Conservation (phyloP, 1,284 basidiomycete genomes). For the Gastroboletus turbinatus region DNA sequence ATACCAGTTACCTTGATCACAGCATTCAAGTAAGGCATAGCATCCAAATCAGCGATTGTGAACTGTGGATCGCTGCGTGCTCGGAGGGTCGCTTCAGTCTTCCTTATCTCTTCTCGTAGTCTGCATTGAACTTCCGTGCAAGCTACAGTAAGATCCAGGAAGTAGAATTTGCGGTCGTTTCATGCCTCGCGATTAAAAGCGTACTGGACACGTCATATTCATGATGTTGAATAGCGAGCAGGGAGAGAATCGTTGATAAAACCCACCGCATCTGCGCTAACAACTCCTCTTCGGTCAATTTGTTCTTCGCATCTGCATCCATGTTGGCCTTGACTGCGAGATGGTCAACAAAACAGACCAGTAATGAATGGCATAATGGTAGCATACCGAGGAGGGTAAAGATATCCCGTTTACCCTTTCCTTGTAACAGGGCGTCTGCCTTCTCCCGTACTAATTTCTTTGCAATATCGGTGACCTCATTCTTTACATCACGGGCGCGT, state of each 20-base stretch:
- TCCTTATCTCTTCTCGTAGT: conserved; percentile 42
- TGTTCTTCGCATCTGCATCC: conserved; percentile 41
- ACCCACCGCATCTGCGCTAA: conserved; percentile 50
- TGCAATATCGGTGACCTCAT: conserved; percentile 29
- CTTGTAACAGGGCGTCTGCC: conserved; percentile 33
- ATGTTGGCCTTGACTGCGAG: conserved; percentile 53
- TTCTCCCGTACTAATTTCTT: conserved; percentile 44
- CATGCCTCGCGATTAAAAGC: conserved; percentile 45
- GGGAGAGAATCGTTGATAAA: background rate
- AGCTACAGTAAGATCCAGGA: conserved; percentile 44
- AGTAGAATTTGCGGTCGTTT: conserved; percentile 46
- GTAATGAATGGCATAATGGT: background rate
- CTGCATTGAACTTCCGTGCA: conserved; percentile 39
- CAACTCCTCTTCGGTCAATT: conserved; percentile 51
- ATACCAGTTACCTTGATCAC: conserved; percentile 45
- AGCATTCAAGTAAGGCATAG: conserved; percentile 51
- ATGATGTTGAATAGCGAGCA: too few species aligned
- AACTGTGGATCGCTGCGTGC: conserved; percentile 42
- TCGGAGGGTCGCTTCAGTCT: conserved; percentile 34
- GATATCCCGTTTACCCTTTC: conserved; percentile 37
- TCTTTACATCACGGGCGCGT: conserved; percentile 33
- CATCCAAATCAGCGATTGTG: conserved; percentile 44
- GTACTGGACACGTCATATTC: background rate
- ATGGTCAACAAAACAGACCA: background rate
- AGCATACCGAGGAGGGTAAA: conserved; percentile 42